phyloP scores from a whole-genome alignment of 352 stramenopile genomes.

The Thalassiosira mediterranea region DNA sequence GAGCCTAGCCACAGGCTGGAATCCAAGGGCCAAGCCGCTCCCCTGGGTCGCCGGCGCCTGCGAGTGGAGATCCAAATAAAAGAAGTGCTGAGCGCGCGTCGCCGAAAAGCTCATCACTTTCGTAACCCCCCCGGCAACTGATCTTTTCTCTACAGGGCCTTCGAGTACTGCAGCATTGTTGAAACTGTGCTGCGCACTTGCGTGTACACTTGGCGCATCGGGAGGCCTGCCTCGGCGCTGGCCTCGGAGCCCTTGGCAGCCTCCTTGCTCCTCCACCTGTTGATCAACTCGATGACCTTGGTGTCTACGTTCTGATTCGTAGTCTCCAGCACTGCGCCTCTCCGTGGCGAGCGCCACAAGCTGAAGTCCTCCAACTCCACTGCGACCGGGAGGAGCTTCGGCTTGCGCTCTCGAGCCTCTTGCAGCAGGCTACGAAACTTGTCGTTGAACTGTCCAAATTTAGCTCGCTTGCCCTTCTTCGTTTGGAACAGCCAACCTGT shows the following conservation, averaged over 20 bases:
- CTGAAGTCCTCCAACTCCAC: slow-evolving; percentile 12
- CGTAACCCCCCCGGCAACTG: too few species aligned
- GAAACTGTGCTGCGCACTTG: too few species aligned
- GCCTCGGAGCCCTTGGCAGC: slow-evolving; percentile 6
- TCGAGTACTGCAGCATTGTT: too few species aligned
- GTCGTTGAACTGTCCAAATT: neutral
- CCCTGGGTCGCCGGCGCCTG: too few species aligned
- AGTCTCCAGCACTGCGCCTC: slow-evolving; percentile 18
- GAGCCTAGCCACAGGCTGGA: too few species aligned
- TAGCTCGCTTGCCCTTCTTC: neutral
- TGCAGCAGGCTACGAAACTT: neutral
- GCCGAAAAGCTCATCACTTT: too few species aligned
- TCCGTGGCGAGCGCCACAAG: slow-evolving; percentile 12
- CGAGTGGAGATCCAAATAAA: too few species aligned
- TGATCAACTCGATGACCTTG: slow-evolving; percentile 15
- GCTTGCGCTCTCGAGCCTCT: neutral
- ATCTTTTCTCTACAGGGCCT: too few species aligned
- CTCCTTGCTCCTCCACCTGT: slow-evolving; percentile 25
- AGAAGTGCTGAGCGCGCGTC: too few species aligned
- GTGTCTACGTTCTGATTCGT: slow-evolving; percentile 2
- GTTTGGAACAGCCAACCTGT: neutral
- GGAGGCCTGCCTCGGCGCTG: slow-evolving; percentile 7
- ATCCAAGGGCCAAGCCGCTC: too few species aligned
- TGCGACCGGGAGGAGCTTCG: neutral
- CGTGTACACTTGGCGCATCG: slow-evolving; percentile 34